These are phyloP conservation scores for Brassica cretica DNA, from an alignment of 345 rosid species.

Conservation along the genomic window DNA sequence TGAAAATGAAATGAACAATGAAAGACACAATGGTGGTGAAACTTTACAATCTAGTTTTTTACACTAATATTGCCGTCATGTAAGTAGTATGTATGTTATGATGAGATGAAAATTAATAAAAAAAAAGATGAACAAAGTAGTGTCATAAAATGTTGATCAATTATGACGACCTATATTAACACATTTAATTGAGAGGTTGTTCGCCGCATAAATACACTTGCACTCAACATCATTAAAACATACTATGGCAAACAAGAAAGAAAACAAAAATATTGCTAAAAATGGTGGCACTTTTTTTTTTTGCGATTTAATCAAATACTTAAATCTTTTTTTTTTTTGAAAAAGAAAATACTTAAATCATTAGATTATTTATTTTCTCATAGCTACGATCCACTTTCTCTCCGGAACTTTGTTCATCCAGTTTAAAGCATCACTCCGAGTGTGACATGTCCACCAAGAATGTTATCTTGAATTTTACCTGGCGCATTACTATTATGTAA, in stretches of 20 bases:
- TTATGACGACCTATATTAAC: background rate
- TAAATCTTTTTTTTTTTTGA: background rate
- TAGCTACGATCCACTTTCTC: background rate
- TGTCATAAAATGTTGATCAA: background rate
- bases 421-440: slow-evolving; percentile 21
- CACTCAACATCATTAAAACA: slow-evolving; percentile 5
- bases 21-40: background rate
- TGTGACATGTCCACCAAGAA: slow-evolving; percentile 29
- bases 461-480: slow-evolving; percentile 29
- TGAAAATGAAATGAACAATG: background rate
- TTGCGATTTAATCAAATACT: slow-evolving; percentile 8
- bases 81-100: background rate
- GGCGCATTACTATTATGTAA: slow-evolving; percentile 31
- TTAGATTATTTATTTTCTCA: slow-evolving; percentile 14
- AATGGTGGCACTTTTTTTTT: slow-evolving; percentile 1
- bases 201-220: slow-evolving; percentile 39
- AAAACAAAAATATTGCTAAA: slow-evolving; percentile 19
- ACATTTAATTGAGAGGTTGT: background rate
- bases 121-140: too few species aligned
- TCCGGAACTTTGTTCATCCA: background rate
- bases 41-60: background rate
- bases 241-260: slow-evolving; percentile 23
- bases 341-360: slow-evolving; percentile 25
- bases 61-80: background rate
- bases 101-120: background rate